These are phyloP conservation scores for Malania oleifera DNA, from an alignment of 164 flowering plant species.

Conservation along the genomic window DNA sequence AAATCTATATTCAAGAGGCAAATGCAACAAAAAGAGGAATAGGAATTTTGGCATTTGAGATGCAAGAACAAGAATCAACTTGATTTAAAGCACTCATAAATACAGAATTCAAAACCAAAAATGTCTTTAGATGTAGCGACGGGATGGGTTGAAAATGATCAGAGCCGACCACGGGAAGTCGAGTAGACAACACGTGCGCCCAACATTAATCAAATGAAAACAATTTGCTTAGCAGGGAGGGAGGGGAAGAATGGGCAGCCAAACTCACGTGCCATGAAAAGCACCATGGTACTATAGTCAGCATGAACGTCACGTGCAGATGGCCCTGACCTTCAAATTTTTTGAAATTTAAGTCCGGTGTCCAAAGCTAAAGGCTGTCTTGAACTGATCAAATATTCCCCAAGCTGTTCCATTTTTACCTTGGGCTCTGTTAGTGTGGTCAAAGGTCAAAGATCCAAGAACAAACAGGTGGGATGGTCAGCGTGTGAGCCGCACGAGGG, in stretches of 20 bases:
- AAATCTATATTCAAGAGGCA: too few relatives aligned
- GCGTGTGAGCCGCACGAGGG: slow-evolving; percentile 45
- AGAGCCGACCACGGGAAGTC: not conserved
- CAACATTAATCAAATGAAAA: not conserved
- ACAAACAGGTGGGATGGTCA: slow-evolving; percentile 20
- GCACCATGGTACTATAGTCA: slow-evolving; percentile 12
- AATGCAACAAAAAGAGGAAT: too few relatives aligned
- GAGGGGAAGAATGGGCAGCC: not conserved
- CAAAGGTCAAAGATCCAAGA: slow-evolving; percentile 40
- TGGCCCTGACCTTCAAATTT: slow-evolving; percentile 11
- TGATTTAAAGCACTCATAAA: too few relatives aligned
- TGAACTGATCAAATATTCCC: slow-evolving; percentile 25
- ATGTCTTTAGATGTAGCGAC: not conserved
- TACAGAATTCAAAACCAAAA: too few relatives aligned
- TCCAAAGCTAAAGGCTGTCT: slow-evolving; percentile 1
- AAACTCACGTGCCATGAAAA: slow-evolving; percentile 33
- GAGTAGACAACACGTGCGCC: slow-evolving; percentile 13
- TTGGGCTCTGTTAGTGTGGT: slow-evolving; percentile 14
- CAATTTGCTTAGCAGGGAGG: not conserved
- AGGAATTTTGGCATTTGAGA: slow-evolving; percentile 17
- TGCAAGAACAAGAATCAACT: too few relatives aligned
- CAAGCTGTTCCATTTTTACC: not conserved
- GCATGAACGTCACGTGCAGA: slow-evolving; percentile 37
- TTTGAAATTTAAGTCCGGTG: not conserved
- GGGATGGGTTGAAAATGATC: not conserved